Base-by-base conservation (phyloP, 108 stramenopile species). In the Aurantiochytrium sp. region DNA sequence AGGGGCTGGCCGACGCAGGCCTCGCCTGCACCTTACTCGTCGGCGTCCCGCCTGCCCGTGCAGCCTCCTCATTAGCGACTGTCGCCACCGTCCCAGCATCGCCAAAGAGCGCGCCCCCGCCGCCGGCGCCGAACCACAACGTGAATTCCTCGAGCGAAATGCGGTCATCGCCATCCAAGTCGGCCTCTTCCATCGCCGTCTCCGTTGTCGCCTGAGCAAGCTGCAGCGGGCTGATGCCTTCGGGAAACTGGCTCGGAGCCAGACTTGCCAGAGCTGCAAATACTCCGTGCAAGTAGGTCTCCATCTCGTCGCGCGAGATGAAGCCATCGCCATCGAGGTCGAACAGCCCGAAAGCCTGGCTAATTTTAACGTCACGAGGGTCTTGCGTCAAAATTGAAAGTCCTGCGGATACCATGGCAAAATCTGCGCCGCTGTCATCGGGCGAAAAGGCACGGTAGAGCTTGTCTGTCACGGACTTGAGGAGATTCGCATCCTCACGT, bases 241-340 rank as follows among this genome's bases (percentile, higher is more conserved):
- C 87, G 8, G 51, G 45, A 3, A 23, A 44, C 10, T 49, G 45
- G 28, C 53, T 35, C 35, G 49, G 51, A 0, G 45, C 53, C 5
- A 49, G 12, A 55, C 53, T 57, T 5, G 51, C 6, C 60, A 49
- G 10, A 4, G 25, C 64, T 5, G 28, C 23, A 8, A 60, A 71
- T 4, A 88, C 64, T 4, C 60, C 42, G 23, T 6, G 43, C 14
- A 89, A 55, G 59, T 83, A 89, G 0, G 42, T 23, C 58, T 45
- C 14, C 57, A 89, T 44, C 76, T 89, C 88, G 51, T 89, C 88
- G 18, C 44, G 21, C 12, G 88, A 89, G 51, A 89, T 44, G 71
- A 72, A 71, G 19, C 88, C 88, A n/a, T 89, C 88, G 57, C 69
- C 69, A 51, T 89, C 29, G 28, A 60, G 12, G 29, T 89, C 88